phyloP scores from a whole-genome alignment of 2,329 filamentous ascomycete genomes.

The Clarireedia monteithiana region DNA sequence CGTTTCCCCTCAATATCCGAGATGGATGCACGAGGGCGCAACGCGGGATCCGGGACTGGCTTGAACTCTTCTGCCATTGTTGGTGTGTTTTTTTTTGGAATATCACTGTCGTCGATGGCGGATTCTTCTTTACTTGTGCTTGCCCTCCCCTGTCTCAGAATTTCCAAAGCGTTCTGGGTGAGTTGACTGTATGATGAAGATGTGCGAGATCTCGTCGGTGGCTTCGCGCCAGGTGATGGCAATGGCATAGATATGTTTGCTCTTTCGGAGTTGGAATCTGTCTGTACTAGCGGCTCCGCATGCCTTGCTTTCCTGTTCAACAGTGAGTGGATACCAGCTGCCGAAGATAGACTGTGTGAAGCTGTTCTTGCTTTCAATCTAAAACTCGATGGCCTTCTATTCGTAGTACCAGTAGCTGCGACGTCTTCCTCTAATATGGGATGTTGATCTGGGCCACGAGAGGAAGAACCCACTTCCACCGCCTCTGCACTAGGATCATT shows the following conservation, averaged over 20 bases:
- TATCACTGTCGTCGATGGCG: slow-evolving; percentile 42
- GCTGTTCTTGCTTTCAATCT: not conserved
- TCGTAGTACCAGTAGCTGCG: not conserved
- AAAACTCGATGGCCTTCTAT: not conserved
- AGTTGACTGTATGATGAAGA: slow-evolving; percentile 24
- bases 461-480: slow-evolving; percentile 10
- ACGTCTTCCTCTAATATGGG: not conserved
- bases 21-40: slow-evolving; percentile 39
- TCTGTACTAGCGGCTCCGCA: slow-evolving; percentile 48
- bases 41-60: slow-evolving; percentile 36
- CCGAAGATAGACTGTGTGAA: slow-evolving; percentile 39
- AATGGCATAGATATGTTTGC: slow-evolving; percentile 60
- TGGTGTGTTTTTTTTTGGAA: slow-evolving; percentile 37
- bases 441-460: slow-evolving; percentile 5
- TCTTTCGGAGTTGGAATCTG: slow-evolving; percentile 48
- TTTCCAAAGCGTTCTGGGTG: slow-evolving; percentile 30
- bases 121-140: slow-evolving; percentile 32
- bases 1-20: slow-evolving; percentile 53
- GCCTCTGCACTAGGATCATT: slow-evolving; percentile 18
- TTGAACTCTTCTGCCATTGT: slow-evolving; percentile 25
- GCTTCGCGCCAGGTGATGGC: slow-evolving; percentile 44
- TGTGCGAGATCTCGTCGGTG: slow-evolving; percentile 33
- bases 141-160: slow-evolving; percentile 28
- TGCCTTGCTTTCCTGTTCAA: slow-evolving; percentile 46
- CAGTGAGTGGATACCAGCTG: slow-evolving; percentile 29